These are phyloP conservation scores for Anisodus acutangulus DNA, from an alignment of 257 asterid genomes.

Conservation along the genomic window DNA sequence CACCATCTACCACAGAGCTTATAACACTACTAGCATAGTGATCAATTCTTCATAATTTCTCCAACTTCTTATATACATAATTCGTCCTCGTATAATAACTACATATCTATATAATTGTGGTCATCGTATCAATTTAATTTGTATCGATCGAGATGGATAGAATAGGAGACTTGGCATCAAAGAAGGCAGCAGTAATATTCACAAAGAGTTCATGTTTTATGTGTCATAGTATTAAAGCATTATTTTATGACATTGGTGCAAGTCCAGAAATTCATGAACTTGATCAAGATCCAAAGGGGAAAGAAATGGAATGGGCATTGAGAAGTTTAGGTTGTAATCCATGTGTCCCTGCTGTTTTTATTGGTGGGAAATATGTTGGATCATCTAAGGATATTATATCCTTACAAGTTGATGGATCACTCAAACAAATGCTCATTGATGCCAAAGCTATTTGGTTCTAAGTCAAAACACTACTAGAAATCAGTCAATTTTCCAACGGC, in stretches of 20 bases:
- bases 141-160: constrained; percentile 29
- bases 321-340: constrained; percentile 36
- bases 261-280: constrained; percentile 37
- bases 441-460: constrained; percentile 40
- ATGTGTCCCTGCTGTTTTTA: constrained; percentile 35
- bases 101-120: not conserved
- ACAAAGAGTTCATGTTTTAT: constrained; percentile 38
- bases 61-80: not conserved
- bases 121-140: not conserved
- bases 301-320: constrained; percentile 35
- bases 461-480: not conserved
- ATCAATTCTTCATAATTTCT: not conserved
- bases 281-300: constrained; percentile 33
- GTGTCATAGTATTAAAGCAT: constrained; percentile 35
- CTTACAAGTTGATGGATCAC: constrained; percentile 38
- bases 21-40: not conserved
- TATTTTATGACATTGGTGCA: constrained; percentile 36
- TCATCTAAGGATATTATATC: constrained; percentile 38
- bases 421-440: constrained; percentile 38
- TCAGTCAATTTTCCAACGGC: not conserved
- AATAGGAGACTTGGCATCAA: constrained; percentile 33
- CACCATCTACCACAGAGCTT: not conserved
- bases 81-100: not conserved
- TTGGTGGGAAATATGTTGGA: constrained; percentile 37
- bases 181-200: constrained; percentile 38